Evolutionary conservation across 1,139 yeast species (phyloP), one percentile per base, ranked within the genome.

Genomic region (Blastobotrys arbuscula): DNA sequence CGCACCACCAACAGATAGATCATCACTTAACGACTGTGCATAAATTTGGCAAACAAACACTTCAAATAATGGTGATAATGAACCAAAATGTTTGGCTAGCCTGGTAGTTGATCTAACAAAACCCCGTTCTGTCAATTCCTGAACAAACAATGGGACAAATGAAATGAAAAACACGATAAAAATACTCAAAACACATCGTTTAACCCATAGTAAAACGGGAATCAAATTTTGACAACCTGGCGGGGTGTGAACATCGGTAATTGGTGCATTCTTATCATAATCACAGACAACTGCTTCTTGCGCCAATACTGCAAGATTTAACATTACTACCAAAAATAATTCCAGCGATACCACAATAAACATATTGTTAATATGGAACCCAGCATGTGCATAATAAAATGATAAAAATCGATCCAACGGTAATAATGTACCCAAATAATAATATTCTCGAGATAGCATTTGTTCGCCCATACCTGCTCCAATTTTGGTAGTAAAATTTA

Each of bases 381-480:
- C 96, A 0, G 95, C 88, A 61, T 88, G 96, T 0, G 96, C 96
- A 67, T 87, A 88, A 63, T 84, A 88, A 60, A 88, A 88, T 0
- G 96, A 82, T 36, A 88, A 66, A 62, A 88, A 86, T 48, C 95
- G 66, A 61, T 88, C 96, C 46, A 86, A 70, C 0, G 95, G 90
- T 40, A 88, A 68, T 51, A 77, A 81, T 0, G 92, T 83, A 0
- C 96, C 95, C 53, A 88, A 68, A 61, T 84, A 84, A 61, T 78
- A 87, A 60, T 88, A 86, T 59, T 88, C 96, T 55, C 96, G 70
- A 4, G 95, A 86, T 15, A 88, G 67, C 62, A 86, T 75, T 59
- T 88, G 96, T 60, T 88, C 96, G 0, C 96, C 96, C 96, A 88
- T 88, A 1, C 96, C 96, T 39, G 95, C 90, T 0, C 96, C 96